These are phyloP conservation scores for Pichia sp. DNA, from an alignment of 1,139 yeast genomes.

Conservation along the genomic window DNA sequence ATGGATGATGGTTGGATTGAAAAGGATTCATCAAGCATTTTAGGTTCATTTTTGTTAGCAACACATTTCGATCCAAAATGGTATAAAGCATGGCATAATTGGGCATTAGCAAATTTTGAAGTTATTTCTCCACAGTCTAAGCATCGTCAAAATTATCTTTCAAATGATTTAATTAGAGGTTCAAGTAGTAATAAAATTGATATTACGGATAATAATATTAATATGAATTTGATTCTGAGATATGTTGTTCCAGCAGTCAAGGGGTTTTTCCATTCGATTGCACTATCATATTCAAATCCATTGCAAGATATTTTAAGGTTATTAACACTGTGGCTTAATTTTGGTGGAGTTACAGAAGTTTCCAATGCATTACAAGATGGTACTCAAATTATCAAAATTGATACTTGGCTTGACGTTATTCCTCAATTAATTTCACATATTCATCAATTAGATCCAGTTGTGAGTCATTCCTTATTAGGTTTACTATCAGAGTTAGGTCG, in stretches of 20 bases:
- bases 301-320: conserved; percentile 88
- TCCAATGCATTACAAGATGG: conserved; percentile 91
- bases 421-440: conserved; percentile 95
- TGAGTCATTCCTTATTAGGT: conserved; percentile 73
- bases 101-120: conserved; percentile 98
- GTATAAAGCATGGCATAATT: conserved; percentile 99
- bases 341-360: conserved; percentile 90
- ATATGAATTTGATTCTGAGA: conserved; percentile 42
- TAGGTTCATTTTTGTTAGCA: conserved; percentile 88
- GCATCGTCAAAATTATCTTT: conserved; percentile 16
- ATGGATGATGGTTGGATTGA: conserved; percentile 73
- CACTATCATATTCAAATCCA: conserved; percentile 79
- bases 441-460: conserved; percentile 87
- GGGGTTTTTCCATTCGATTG: conserved; percentile 93
- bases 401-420: conserved; percentile 90
- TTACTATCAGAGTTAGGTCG: conserved; percentile 83
- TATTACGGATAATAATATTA: conserved; percentile 19
- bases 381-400: conserved; percentile 79
- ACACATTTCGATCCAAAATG: conserved; percentile 89
- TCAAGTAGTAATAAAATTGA: background rate
- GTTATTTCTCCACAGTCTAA: conserved; percentile 60
- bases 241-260: conserved; percentile 93
- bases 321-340: conserved; percentile 89
- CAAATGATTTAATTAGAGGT: background rate
- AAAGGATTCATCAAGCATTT: conserved; percentile 68